Evolutionary conservation across 2,329 filamentous ascomycete species (phyloP), one percentile per base, ranked within the genome.

Genomic region (Saccharata proteae): DNA sequence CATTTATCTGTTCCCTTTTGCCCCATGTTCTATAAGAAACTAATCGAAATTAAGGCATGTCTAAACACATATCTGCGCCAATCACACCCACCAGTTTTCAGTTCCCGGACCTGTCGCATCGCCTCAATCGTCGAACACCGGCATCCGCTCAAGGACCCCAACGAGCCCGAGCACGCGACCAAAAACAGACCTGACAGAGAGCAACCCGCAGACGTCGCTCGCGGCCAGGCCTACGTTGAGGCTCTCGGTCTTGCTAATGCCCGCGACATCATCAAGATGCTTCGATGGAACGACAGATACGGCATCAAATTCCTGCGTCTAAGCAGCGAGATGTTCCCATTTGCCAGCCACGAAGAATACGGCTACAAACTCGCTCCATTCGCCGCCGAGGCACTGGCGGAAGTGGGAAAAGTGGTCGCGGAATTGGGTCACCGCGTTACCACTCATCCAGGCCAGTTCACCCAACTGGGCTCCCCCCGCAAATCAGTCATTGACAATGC

Each of bases 281-380:
- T 94, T 6, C 70, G 74, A 2, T 96, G 88, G 88, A 94, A 96
- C 48, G 78, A 92, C 41, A 80, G 74, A 43, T 94, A 88, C 41
- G 77, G 79, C 22, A 96, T 96, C 57, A 86, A 76, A 43, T 94
- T 96, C 52, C 74, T 96, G 71, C 74, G 88, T 1, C 64, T 96
- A 13, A 93, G 83, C 43, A 93, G 83, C 33, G 88, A 94, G 44
- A 94, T 94, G 81, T 96, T 96, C 41, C 88, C 88, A 0, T 94
- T 94, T 52, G 88, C 88, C 2, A 92, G 82, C 41, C 88, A 96
- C 47, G 69, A 71, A 15, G 79, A 83, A 39, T 79, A 93, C 42
- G 88, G 86, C 0, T 96, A 96, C 54, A 79, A 74, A 43, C 65
- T 96, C 9, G 77, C 75, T 0, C 78, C 81, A 0, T 94, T 94